Conservation (phyloP, 2,329 filamentous ascomycete genomes). For the Chaetomiaceae sp. region DNA sequence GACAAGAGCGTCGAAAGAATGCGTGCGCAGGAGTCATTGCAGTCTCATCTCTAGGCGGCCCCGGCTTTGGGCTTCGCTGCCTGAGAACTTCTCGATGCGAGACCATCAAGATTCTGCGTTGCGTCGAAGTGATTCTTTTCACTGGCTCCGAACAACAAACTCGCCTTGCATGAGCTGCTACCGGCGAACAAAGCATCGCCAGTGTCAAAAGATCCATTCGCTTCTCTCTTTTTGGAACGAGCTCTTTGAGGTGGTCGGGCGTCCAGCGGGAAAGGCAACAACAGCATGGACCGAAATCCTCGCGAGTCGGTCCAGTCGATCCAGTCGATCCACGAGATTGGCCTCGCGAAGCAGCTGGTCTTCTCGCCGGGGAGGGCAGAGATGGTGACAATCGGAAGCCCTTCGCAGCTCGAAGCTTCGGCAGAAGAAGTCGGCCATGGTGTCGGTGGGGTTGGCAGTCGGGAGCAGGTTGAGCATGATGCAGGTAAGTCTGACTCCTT, state of each 20-base stretch:
- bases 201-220: neutral
- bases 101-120: neutral
- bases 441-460: neutral
- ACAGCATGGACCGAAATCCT: neutral
- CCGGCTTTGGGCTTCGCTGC: neutral
- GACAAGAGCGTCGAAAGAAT: neutral
- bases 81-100: neutral
- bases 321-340: conserved; percentile 2
- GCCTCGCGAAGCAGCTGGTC: conserved; percentile 5
- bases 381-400: conserved; percentile 3
- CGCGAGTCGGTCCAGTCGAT: neutral
- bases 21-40: neutral
- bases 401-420: neutral
- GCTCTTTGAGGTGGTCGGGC: neutral
- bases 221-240: neutral
- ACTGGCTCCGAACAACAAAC: neutral
- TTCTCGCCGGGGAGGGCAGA: neutral
- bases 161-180: neutral
- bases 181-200: neutral
- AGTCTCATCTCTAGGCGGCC: neutral
- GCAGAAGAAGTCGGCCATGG: neutral
- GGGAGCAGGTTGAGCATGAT: neutral
- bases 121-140: neutral
- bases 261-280: neutral
- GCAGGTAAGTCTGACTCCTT: neutral